phyloP scores from a whole-genome alignment of 345 rosid genomes.

The Aegle marmelos region DNA sequence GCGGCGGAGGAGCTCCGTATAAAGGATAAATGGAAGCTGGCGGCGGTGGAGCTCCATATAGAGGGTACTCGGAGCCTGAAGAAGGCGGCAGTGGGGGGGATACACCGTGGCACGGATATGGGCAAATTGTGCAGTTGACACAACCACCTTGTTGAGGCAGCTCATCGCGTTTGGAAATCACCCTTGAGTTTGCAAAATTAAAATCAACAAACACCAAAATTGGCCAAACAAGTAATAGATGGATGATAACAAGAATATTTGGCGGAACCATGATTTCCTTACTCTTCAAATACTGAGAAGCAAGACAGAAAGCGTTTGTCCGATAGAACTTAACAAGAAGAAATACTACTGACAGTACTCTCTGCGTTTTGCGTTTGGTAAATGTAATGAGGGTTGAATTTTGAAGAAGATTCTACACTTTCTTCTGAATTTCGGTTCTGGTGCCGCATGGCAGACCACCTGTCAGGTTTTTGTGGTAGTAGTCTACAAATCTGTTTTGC shows the following conservation, averaged over 20 bases:
- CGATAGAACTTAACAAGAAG: background rate
- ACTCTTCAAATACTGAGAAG: background rate
- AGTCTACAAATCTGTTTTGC: slow-evolving; percentile 2
- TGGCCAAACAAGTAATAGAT: slow-evolving; percentile 9
- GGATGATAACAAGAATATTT: slow-evolving; percentile 1
- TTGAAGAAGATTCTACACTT: background rate
- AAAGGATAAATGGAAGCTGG: slow-evolving; percentile 14
- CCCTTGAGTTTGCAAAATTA: slow-evolving; percentile 16
- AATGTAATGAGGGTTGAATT: background rate
- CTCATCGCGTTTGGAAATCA: slow-evolving; percentile 8
- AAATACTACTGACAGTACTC: background rate
- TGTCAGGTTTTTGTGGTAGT: slow-evolving; percentile 28
- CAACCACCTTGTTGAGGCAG: slow-evolving; percentile 21
- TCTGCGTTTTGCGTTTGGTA: background rate
- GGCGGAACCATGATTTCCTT: slow-evolving; percentile 18
- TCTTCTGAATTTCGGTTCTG: slow-evolving; percentile 11
- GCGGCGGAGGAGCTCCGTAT: slow-evolving; percentile 25
- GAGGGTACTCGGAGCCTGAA: background rate
- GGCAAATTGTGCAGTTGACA: slow-evolving; percentile 27
- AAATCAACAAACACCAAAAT: slow-evolving; percentile 15
- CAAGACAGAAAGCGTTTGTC: background rate
- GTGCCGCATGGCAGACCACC: slow-evolving; percentile 53
- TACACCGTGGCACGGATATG: slow-evolving; percentile 27
- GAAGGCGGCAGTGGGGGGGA: slow-evolving; percentile 27
- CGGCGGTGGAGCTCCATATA: slow-evolving; percentile 23